Percentiles rank a stretch among this genome's conserved stretches.
Evolutionary conservation across 2,329 filamentous ascomycete species (phyloP).

Genomic region (Mariannaea sp.): DNA sequence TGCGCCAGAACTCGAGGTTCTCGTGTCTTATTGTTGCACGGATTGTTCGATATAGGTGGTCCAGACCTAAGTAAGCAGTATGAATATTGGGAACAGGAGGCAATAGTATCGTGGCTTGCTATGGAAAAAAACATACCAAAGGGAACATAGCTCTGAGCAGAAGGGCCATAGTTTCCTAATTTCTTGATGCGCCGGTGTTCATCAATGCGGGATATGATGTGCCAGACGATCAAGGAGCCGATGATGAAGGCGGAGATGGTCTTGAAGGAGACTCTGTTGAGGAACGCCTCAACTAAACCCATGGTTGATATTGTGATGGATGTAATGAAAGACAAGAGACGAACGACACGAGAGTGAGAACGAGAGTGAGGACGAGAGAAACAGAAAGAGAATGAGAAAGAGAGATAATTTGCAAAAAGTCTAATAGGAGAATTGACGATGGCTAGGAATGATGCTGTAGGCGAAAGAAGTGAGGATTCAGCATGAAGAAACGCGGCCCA

Average conservation of each 20-base stretch:
- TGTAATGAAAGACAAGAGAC: neutral
- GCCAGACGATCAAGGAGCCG: slow-evolving; percentile 46
- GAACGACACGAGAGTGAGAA: neutral
- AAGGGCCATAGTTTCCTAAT: slow-evolving; percentile 50
- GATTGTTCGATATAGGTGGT: slow-evolving; percentile 65
- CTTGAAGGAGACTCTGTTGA: slow-evolving; percentile 51
- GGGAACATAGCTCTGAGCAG: slow-evolving; percentile 47
- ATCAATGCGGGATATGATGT: slow-evolving; percentile 45
- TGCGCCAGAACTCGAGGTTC: slow-evolving; percentile 66
- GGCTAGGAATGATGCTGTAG: too few species aligned
- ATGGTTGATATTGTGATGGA: slow-evolving; percentile 41
- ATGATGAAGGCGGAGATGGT: slow-evolving; percentile 45
- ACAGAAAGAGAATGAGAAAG: neutral
- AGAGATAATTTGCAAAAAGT: too few species aligned
- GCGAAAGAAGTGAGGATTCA: too few species aligned
- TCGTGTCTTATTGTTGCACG: slow-evolving; percentile 55
- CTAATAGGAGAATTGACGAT: too few species aligned
- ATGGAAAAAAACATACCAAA: slow-evolving; percentile 46
- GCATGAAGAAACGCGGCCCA: too few species aligned
- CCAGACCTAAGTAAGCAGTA: slow-evolving; percentile 56
- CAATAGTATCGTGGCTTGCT: neutral
- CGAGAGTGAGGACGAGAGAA: too few species aligned
- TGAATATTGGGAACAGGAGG: neutral
- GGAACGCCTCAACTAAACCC: slow-evolving; percentile 55
- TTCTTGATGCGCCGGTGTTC: slow-evolving; percentile 51